phyloP scores from a whole-genome alignment of 1,284 basidiomycete genomes.

The Heliocybe sulcata region DNA sequence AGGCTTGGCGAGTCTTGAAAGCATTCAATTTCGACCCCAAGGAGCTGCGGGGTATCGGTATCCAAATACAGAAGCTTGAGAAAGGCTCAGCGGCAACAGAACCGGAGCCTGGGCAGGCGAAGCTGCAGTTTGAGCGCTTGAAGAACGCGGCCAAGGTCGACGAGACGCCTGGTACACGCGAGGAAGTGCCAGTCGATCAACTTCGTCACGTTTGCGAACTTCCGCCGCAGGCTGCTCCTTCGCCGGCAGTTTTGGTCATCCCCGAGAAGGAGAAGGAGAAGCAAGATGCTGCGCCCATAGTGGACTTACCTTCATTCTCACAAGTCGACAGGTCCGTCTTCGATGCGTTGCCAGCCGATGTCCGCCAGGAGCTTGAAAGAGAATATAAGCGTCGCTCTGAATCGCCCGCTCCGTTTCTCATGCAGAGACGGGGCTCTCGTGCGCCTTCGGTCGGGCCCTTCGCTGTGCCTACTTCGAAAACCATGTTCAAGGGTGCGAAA shows the following conservation, averaged over 20 bases:
- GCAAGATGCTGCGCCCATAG: neutral
- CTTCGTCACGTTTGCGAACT: neutral
- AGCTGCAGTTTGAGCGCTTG: slow-evolving; percentile 42
- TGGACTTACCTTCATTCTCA: slow-evolving; percentile 60
- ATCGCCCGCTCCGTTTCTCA: slow-evolving; percentile 28
- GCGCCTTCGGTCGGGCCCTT: slow-evolving; percentile 45
- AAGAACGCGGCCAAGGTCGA: slow-evolving; percentile 10
- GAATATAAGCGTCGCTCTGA: slow-evolving; percentile 57
- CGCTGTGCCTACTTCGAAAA: slow-evolving; percentile 21
- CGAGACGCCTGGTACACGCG: slow-evolving; percentile 12
- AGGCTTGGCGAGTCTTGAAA: slow-evolving; percentile 72
- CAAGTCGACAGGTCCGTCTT: slow-evolving; percentile 72
- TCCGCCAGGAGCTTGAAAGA: slow-evolving; percentile 61
- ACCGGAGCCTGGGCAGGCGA: slow-evolving; percentile 38
- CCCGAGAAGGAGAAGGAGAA: neutral
- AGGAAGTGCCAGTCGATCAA: slow-evolving; percentile 6
- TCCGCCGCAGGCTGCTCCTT: neutral
- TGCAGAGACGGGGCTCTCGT: neutral
- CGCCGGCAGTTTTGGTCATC: neutral
- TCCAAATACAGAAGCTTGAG: slow-evolving; percentile 90
- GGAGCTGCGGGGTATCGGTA: slow-evolving; percentile 90
- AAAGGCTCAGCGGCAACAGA: slow-evolving; percentile 18
- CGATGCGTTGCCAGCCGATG: slow-evolving; percentile 61
- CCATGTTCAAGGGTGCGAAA: slow-evolving; percentile 21
- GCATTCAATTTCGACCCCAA: slow-evolving; percentile 73